A percentile compares a stretch with the other conserved stretches of the same genome.
Conservation (phyloP, 1,139 yeast species). For the Diutina ranongensis region DNA sequence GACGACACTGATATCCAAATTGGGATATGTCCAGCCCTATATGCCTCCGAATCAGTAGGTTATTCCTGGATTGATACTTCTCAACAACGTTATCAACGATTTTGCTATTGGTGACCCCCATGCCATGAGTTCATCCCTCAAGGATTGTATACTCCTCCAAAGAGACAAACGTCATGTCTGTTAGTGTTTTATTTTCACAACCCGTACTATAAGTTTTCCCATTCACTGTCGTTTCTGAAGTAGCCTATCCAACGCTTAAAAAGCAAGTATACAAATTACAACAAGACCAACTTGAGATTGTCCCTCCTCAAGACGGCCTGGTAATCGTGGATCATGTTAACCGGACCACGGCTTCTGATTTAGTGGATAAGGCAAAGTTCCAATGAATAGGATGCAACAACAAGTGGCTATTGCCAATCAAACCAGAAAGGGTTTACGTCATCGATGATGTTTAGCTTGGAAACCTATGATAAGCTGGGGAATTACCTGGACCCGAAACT, state of each 20-base stretch:
- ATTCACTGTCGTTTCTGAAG: slow-evolving; percentile 67
- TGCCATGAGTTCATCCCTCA: too few relatives aligned
- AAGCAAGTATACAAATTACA: slow-evolving; percentile 42
- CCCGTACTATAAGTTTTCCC: slow-evolving; percentile 69
- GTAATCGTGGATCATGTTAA: slow-evolving; percentile 11
- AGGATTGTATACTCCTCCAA: too few relatives aligned
- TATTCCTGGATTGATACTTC: too few relatives aligned
- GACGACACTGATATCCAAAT: too few relatives aligned
- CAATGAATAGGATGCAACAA: neutral
- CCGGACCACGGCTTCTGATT: slow-evolving; percentile 19
- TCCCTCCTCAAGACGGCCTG: slow-evolving; percentile 17
- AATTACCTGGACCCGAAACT: slow-evolving; percentile 5
- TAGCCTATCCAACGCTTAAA: slow-evolving; percentile 55
- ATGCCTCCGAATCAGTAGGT: too few relatives aligned
- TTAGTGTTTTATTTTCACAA: too few relatives aligned
- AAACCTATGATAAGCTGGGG: neutral
- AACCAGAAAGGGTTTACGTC: neutral
- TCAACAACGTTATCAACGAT: too few relatives aligned
- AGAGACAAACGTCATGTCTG: too few relatives aligned
- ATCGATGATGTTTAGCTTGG: neutral
- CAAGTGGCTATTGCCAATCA: neutral
- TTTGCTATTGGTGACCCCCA: too few relatives aligned
- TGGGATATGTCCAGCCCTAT: too few relatives aligned
- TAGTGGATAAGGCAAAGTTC: slow-evolving; percentile 13
- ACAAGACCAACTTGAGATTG: slow-evolving; percentile 21